Evolutionary conservation across 768 basidiomycete species (phyloP).

Genomic region (Mycena olivaceomarginata): DNA sequence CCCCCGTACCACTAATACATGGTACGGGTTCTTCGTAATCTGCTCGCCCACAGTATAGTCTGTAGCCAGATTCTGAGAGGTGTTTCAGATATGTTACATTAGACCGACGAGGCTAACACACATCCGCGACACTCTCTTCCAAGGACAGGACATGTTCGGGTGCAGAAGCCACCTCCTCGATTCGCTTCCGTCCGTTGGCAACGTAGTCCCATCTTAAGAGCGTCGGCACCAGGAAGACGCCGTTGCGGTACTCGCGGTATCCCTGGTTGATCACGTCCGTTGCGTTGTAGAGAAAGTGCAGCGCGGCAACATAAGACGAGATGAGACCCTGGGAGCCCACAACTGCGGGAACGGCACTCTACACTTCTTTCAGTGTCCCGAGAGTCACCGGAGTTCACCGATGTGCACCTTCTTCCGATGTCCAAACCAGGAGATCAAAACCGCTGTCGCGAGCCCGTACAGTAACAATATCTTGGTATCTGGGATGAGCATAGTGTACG

Average conservation of each 20-base stretch:
- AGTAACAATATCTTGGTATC: slow-evolving; percentile 2
- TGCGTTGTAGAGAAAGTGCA: not conserved
- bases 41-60: not conserved
- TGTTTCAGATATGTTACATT: too few relatives aligned
- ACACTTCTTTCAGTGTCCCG: not conserved
- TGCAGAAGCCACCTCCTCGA: slow-evolving; percentile 1
- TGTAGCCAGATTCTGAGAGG: too few relatives aligned
- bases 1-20: not conserved
- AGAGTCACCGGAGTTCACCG: not conserved
- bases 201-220: slow-evolving; percentile 10
- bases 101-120: not conserved
- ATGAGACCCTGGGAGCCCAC: slow-evolving; percentile 1
- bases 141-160: slow-evolving; percentile 15
- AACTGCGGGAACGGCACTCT: not conserved
- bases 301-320: not conserved
- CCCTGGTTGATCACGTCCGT: not conserved
- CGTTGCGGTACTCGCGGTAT: not conserved
- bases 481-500: slow-evolving; percentile 7
- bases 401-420: not conserved
- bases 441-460: slow-evolving; percentile 5
- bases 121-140: not conserved
- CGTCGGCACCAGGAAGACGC: not conserved
- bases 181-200: not conserved
- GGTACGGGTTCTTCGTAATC: slow-evolving; percentile 4
- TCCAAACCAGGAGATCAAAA: not conserved